Base-by-base conservation (phyloP, 306 rosid species). In the Cucumis cinereus region DNA sequence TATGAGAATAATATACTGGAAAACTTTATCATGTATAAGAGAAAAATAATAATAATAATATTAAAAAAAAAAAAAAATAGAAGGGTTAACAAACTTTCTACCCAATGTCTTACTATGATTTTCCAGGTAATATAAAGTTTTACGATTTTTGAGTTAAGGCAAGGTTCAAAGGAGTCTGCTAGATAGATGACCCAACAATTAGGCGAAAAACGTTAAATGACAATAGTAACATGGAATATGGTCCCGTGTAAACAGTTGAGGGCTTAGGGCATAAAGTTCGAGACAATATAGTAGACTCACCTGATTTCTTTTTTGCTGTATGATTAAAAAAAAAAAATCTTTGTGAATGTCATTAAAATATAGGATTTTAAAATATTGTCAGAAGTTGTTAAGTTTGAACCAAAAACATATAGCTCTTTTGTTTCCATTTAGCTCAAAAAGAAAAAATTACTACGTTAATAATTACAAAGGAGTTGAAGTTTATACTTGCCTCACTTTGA, bases 401-500 rank as follows among this genome's bases (percentile, higher is more conserved):
- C 49, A 35, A 66, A 30, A 66, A 20, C 19, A 38, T 66, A 67
- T 38, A 40, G 49, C 53, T 20, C 6, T 41, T 41, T 22, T 41
- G 54, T 43, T n/a, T 67, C 54, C 16, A 43, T 68, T 45, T 22
- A 72, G 41, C 76, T 26, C 50, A 2, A 47, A 47, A 26, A 0
- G 28, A 72, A 71, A 15, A 4, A 9, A 12, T 49, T 49, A 8
- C 23, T 7, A 50, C 57, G 17, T 3, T 24, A 45, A 71, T 0
- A 71, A 50, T 72, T 52, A 28, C 61, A 47, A 73, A 47, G 55
- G 55, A 67, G 10, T 61, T n/a, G 43, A 17, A 30, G 20, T 68
- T 38, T 61, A 40, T 80, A 81, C 83, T 81, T 66, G 78, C 90
- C 11, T 84, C 79, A 69, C 77, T 78, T 64, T 73, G 75, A 75